A percentile compares a stretch with the other conserved stretches of the same genome.
These are phyloP conservation scores for Abortiporus biennis DNA, from an alignment of 1,284 basidiomycete genomes.

Conservation along the genomic window DNA sequence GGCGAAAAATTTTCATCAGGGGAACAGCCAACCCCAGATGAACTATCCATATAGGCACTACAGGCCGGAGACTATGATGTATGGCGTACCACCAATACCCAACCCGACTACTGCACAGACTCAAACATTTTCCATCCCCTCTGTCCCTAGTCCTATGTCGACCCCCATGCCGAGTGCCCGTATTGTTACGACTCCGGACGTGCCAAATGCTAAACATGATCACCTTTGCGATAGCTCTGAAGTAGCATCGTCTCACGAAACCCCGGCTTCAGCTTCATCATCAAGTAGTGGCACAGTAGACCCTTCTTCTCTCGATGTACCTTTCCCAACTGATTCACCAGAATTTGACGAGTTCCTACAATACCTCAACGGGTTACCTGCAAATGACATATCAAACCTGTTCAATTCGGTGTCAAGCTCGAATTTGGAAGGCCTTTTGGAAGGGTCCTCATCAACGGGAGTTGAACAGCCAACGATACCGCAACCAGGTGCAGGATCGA, in stretches of 20 bases:
- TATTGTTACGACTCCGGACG: too few species aligned
- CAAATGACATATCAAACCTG: conserved; percentile 9
- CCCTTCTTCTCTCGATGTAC: too few species aligned
- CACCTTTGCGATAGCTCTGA: too few species aligned
- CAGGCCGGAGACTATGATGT: conserved; percentile 7
- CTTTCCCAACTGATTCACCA: too few species aligned
- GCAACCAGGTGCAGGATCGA: too few species aligned
- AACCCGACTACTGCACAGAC: not conserved
- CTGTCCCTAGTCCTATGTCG: not conserved
- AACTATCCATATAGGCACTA: conserved; percentile 14
- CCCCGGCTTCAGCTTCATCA: too few species aligned
- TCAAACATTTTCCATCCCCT: not conserved
- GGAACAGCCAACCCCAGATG: conserved; percentile 3
- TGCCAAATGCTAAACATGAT: too few species aligned
- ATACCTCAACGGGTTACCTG: conserved; percentile 11
- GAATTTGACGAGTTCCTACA: conserved; percentile 13
- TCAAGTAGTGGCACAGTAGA: too few species aligned
- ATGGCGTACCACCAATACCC: conserved; percentile 2
- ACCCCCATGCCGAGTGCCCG: too few species aligned
- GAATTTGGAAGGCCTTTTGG: not conserved
- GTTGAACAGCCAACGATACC: not conserved
- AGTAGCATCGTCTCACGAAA: too few species aligned
- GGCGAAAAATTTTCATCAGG: conserved; percentile 16
- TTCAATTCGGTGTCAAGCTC: conserved; percentile 1
- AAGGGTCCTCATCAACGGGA: not conserved